A percentile compares a stretch with the other conserved stretches of the same genome.
Conservation (phyloP, 805 yeast genomes). For the Groenewaldozyma tartarivorans region DNA sequence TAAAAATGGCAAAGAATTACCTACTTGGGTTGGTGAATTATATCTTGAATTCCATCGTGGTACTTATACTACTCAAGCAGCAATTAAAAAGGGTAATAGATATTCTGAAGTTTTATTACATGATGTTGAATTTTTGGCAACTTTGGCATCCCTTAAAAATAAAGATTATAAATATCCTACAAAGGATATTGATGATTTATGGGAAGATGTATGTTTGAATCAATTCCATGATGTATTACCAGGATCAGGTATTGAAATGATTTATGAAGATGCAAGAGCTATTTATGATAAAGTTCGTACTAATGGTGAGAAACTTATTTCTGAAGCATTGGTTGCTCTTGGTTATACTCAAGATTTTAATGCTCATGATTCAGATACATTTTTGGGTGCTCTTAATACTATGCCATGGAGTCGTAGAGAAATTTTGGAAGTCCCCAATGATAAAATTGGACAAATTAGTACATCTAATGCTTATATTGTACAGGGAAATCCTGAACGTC, state of each 20-base stretch:
- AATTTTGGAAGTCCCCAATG: conserved; percentile 32
- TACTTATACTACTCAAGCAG: conserved; percentile 90
- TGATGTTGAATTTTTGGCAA: conserved; percentile 77
- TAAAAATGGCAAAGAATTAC: conserved; percentile 55
- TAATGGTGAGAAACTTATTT: conserved; percentile 43
- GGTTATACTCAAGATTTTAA: conserved; percentile 20
- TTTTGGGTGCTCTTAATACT: conserved; percentile 36
- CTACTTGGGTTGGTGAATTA: conserved; percentile 88
- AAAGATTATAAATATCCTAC: conserved; percentile 61
- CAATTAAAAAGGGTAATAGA: conserved; percentile 73
- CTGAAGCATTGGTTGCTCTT: conserved; percentile 40
- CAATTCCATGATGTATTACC: conserved; percentile 97
- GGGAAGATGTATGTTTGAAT: conserved; percentile 85
- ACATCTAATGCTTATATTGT: not conserved
- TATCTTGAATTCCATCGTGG: conserved; percentile 96
- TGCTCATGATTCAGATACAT: not conserved
- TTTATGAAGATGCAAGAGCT: conserved; percentile 82
- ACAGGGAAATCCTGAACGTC: not conserved
- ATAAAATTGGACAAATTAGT: not conserved
- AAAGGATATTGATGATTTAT: conserved; percentile 52
- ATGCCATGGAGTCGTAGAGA: conserved; percentile 55
- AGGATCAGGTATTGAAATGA: conserved; percentile 91
- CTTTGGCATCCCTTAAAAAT: conserved; percentile 55
- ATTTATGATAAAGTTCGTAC: conserved; percentile 53
- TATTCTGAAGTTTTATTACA: conserved; percentile 64